A percentile compares a stretch with the other conserved stretches of the same genome.
Conservation (phyloP, 2,329 filamentous ascomycete genomes). For the Arthrobotrys sphaeroides region DNA sequence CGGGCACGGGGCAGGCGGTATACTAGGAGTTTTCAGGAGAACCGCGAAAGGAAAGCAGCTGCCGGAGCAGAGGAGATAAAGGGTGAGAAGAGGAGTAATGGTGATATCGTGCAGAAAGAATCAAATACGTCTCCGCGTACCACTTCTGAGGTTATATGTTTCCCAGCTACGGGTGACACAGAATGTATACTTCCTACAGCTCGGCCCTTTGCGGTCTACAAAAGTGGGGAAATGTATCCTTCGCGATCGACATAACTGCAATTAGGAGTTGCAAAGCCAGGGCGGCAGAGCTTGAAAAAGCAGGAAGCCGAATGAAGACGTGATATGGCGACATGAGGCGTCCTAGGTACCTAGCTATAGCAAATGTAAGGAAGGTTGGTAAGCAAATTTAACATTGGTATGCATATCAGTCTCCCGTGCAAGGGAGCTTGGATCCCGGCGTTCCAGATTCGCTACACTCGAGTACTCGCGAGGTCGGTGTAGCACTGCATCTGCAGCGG, state of each 20-base stretch:
- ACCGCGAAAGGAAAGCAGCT: background rate
- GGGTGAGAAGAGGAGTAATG: background rate
- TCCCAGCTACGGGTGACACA: background rate
- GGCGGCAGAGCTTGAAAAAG: background rate
- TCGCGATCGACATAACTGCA: constrained; percentile 11
- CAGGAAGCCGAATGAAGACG: constrained; percentile 16
- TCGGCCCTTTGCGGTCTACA: background rate
- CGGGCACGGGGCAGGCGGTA: background rate
- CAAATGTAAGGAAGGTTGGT: background rate
- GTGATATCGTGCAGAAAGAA: constrained; percentile 1
- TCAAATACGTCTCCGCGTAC: constrained; percentile 40
- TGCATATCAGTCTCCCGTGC: background rate
- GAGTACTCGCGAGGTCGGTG: constrained; percentile 25
- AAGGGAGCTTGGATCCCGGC: background rate
- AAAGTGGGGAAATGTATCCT: constrained; percentile 14
- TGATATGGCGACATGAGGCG: constrained; percentile 48
- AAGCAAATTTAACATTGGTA: constrained; percentile 3
- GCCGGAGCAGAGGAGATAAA: background rate
- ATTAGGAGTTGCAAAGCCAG: background rate
- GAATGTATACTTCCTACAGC: background rate
- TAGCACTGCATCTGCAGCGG: constrained; percentile 27
- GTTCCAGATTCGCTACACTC: background rate
- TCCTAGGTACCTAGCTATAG: background rate
- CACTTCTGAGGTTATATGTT: constrained; percentile 22
- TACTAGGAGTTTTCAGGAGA: background rate